Evolutionary conservation across 352 stramenopile species (phyloP), one percentile per base, ranked within the genome.

Genomic region (Globisporangium ultimum): DNA sequence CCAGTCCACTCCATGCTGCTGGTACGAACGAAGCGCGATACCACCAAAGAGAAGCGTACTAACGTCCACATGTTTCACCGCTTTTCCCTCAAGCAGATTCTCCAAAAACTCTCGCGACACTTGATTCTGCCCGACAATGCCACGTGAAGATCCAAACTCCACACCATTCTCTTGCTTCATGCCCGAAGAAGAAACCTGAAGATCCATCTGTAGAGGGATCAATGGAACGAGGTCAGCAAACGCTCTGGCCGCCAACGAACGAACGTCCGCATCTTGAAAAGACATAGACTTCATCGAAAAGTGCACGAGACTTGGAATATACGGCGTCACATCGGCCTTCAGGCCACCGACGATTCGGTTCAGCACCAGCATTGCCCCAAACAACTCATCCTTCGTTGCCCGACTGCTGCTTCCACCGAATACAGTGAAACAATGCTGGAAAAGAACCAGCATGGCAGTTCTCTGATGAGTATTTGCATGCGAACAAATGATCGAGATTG

Each of bases 1-100:
- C 85, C 85, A 95, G 53, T 91, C 71, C 2, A 95, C 71, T 8
- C 86, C 86, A 48, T 89, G 80, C 15, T 89, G 81, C 50, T 95
- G 86, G 62, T 95, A 95, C 13, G 75, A 51, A 3, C 86, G 86
- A 2, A 92, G 53, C 20, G 55, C 43, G 10, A 81, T 61, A 6
- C 63, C 52, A 11, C 55, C 46, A 13, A 64, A 56, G 12, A 91
- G 55, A 48, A 74, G 70, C 9, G 48, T 14, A 15, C 46, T 49
- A 5, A 84, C 68, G 20, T 84, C 64, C 0, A 69, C 69, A 22
- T 49, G 58, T 18, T 76, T 57, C 28, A 93, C 71, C 18, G 77
- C 82, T 56, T 86, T 81, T 8, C 80, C 80, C 52, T 78, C 60
- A 6, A 83, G 56, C 20, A 94, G 73, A 47, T 71, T 77, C 38